Percentiles rank a stretch among this genome's conserved stretches.
Conservation (phyloP, 495 filamentous ascomycete species). For the Penicillium argentinense region DNA sequence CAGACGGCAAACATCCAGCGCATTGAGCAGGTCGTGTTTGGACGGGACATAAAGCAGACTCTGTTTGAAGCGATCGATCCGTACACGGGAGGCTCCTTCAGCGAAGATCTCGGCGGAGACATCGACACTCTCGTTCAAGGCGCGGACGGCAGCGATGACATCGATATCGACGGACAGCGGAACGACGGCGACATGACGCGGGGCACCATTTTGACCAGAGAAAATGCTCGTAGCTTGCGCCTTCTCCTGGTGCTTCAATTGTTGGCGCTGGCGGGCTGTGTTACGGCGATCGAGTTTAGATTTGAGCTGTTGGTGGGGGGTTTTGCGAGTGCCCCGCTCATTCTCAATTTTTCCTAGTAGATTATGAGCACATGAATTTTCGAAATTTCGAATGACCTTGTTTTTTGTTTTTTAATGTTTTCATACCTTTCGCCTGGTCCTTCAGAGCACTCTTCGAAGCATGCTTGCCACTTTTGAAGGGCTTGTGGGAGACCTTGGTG, state of each 20-base stretch:
- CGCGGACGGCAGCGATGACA: constrained; percentile 60
- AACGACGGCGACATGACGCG: constrained; percentile 87
- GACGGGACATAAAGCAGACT: constrained; percentile 80
- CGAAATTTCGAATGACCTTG: neutral
- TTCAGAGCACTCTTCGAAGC: constrained; percentile 83
- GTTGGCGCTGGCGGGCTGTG: constrained; percentile 83
- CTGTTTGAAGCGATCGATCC: constrained; percentile 89
- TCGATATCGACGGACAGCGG: constrained; percentile 75
- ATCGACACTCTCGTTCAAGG: constrained; percentile 77
- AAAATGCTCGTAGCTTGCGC: constrained; percentile 76
- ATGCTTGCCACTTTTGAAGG: constrained; percentile 89
- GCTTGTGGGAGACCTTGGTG: constrained; percentile 80
- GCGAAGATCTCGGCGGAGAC: constrained; percentile 64
- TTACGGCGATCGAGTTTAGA: constrained; percentile 94
- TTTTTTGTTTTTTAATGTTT: neutral
- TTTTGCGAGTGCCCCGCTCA: constrained; percentile 69
- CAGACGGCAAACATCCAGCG: constrained; percentile 80
- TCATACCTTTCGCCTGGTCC: constrained; percentile 73
- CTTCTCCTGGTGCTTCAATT: constrained; percentile 77
- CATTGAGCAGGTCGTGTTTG: constrained; percentile 66
- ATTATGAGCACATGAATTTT: constrained; percentile 4
- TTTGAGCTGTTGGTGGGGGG: constrained; percentile 93
- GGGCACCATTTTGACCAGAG: constrained; percentile 77
- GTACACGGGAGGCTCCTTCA: constrained; percentile 58
- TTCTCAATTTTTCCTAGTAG: constrained; percentile 60